Base-by-base conservation (phyloP, 192 early-diverging fungal species). In the Mortierella hygrophila region DNA sequence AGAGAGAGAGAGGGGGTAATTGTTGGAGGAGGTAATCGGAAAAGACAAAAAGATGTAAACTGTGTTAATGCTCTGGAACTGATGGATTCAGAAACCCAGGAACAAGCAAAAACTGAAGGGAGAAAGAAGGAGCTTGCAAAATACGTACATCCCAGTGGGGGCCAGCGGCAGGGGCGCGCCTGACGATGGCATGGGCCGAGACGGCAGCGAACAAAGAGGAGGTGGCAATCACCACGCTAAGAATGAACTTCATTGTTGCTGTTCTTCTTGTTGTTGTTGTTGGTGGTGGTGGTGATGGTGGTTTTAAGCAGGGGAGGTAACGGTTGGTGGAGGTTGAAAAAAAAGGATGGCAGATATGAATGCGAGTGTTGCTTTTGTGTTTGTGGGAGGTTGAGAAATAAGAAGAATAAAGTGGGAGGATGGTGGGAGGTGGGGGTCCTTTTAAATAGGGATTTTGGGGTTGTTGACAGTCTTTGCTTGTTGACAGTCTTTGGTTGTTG, bases 81-180 rank as follows among this genome's bases (percentile, higher is more conserved):
- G 7, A 60, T 4, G 7, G n/a, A n/a, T 26, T 4, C 3, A 4
- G 26, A 65, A 32, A 65, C 26, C 55, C 55, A 26, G n/a, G 60
- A 65, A 65, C 60, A 65, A 37, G n/a, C 38, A 38, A 69, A 6
- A 40, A 10, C 1, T 8, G 35, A 32, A n/a, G 37, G 26, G 26
- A 26, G 4, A 20, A 2, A 13, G 9, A 37, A 8, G 38, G 68
- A 37, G 35, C 29, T 7, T 21, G 68, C 40, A 40, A 70, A 38
- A 40, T 26, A 40, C 70, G 5, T 72, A 72, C 70, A 72, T 72
- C 70, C 70, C 70, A 72, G 70, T 72, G 70, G 20, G 40, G 23
- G 15, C 10, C 42, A n/a, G 16, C 38, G 20, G 70, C 6, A 38
- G 70, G 21, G 21, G 9, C 38, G 70, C 70, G 41, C 41, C 20